A percentile compares a stretch with the other conserved stretches of the same genome.
phyloP scores from a whole-genome alignment of 208 protist genomes.

The Leishmania tarentolae region DNA sequence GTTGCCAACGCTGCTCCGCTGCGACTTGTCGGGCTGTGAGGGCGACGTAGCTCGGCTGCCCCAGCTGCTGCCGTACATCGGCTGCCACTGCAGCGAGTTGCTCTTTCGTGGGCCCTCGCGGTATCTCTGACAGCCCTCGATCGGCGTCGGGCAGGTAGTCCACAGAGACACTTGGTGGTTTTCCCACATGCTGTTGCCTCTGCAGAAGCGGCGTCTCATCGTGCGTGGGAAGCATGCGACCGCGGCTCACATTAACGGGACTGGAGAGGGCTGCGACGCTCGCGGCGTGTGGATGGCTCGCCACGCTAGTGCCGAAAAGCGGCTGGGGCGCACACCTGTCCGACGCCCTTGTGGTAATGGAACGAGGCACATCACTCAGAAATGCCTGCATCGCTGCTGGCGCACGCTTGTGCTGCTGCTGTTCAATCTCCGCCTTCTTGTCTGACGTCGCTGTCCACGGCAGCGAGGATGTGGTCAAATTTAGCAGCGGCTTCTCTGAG shows the following conservation, averaged over 20 bases:
- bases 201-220: background rate
- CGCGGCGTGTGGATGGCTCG: background rate
- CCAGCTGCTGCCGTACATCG: slow-evolving; percentile 33
- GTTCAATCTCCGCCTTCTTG: background rate
- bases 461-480: background rate
- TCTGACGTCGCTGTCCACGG: background rate
- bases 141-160: background rate
- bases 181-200: background rate
- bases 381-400: background rate
- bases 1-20: slow-evolving; percentile 12
- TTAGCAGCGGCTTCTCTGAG: background rate
- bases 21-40: slow-evolving; percentile 18
- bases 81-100: slow-evolving; percentile 28
- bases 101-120: slow-evolving; percentile 8
- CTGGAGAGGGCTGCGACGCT: background rate
- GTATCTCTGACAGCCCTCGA: slow-evolving; percentile 2
- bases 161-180: background rate
- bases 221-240: background rate
- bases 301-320: background rate
- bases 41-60: slow-evolving; percentile 31
- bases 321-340: background rate
- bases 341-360: slow-evolving; percentile 15
- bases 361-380: slow-evolving; percentile 12
- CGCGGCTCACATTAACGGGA: background rate
- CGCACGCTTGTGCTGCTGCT: slow-evolving; percentile 17